These are phyloP conservation scores for Theobroma cacao DNA, from an alignment of 345 rosid species.

Conservation along the genomic window DNA sequence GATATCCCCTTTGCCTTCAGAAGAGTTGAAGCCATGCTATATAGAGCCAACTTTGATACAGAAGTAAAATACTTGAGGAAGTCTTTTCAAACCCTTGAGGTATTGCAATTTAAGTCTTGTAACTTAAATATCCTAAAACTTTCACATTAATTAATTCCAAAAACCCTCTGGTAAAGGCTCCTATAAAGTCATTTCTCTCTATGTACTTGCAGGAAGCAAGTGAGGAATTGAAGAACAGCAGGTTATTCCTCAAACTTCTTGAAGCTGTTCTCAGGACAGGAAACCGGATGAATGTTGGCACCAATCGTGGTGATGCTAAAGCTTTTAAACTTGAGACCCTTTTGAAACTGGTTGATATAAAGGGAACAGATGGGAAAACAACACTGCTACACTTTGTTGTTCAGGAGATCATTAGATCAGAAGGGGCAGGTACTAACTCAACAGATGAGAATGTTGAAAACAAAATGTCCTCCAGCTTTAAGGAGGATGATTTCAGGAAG, in stretches of 20 bases:
- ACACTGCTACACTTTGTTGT: constrained; percentile 97
- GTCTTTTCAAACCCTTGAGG: constrained; percentile 92
- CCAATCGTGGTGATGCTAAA: constrained; percentile 95
- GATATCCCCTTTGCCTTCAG: constrained; percentile 89
- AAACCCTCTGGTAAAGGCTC: background rate
- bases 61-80: constrained; percentile 85
- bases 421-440: constrained; percentile 44
- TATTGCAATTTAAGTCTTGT: constrained; percentile 19
- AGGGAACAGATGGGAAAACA: constrained; percentile 95
- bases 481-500: constrained; percentile 71
- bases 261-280: constrained; percentile 96
- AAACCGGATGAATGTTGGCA: constrained; percentile 94
- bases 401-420: constrained; percentile 91
- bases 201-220: constrained; percentile 66
- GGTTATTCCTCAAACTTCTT: constrained; percentile 87
- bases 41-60: constrained; percentile 89
- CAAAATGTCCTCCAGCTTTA: constrained; percentile 21
- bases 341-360: constrained; percentile 90
- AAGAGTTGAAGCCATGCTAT: constrained; percentile 96
- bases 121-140: background rate
- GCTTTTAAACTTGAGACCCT: constrained; percentile 99
- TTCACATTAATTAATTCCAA: background rate
- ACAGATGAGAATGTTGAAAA: constrained; percentile 37
- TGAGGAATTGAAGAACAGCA: constrained; percentile 84
- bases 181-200: constrained; percentile 12